These are phyloP conservation scores for Alectoria sarmentosa DNA, from an alignment of 495 filamentous ascomycete genomes.

Conservation along the genomic window DNA sequence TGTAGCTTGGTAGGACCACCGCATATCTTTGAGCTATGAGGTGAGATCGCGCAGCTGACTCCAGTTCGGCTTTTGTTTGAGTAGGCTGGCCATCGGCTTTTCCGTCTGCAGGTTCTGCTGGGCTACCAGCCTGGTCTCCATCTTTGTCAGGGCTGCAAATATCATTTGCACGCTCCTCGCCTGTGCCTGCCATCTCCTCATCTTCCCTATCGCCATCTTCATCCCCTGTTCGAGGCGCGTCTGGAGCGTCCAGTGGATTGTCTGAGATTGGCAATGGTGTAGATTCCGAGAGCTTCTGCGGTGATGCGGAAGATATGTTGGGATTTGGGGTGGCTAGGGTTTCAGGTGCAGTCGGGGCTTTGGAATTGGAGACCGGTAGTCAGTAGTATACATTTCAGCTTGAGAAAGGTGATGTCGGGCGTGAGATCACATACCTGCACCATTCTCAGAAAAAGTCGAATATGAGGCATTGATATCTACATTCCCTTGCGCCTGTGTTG, in stretches of 20 bases:
- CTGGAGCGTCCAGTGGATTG: constrained; percentile 79
- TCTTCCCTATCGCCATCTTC: constrained; percentile 59
- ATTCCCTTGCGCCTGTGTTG: constrained; percentile 12
- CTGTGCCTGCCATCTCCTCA: constrained; percentile 78
- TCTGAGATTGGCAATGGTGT: constrained; percentile 57
- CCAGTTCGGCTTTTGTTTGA: constrained; percentile 71
- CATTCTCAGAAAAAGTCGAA: not conserved
- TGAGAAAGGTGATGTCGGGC: not conserved
- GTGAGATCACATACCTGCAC: not conserved
- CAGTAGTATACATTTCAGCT: not conserved
- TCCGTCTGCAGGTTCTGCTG: constrained; percentile 37
- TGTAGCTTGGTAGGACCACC: constrained; percentile 94
- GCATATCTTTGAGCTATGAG: constrained; percentile 78
- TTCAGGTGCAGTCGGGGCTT: constrained; percentile 9
- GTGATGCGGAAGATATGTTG: constrained; percentile 27
- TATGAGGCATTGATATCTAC: not conserved
- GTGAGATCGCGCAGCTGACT: constrained; percentile 80
- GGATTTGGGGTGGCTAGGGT: not conserved
- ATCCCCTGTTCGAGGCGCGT: constrained; percentile 63
- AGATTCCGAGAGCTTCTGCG: constrained; percentile 42
- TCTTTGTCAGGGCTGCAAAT: constrained; percentile 43
- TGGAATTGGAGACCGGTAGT: not conserved
- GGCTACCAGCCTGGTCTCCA: constrained; percentile 24
- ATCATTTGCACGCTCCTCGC: constrained; percentile 53
- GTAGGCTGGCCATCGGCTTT: constrained; percentile 41